Conservation (phyloP, 768 basidiomycete genomes). For the Candolleomyces aberdarensis region DNA sequence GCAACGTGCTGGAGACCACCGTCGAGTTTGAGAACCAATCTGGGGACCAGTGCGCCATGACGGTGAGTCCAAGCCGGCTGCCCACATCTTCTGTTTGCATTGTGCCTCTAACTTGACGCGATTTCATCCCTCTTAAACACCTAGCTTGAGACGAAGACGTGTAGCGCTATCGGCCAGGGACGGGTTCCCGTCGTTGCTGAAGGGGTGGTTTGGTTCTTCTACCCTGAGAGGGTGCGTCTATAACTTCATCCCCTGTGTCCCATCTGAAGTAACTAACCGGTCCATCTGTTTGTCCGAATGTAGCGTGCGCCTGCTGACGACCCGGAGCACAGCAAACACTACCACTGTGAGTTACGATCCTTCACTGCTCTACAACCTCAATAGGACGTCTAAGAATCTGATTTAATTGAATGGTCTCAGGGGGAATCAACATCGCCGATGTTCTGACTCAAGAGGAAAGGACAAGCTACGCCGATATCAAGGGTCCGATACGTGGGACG, state of each 20-base stretch:
- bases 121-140: not conserved
- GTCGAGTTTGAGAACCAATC: not conserved
- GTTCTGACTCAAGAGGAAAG: not conserved
- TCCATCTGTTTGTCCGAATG: not conserved
- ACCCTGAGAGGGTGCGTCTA: not conserved
- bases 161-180: not conserved
- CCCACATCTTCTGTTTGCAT: too few species aligned
- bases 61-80: not conserved
- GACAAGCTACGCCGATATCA: not conserved
- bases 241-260: not conserved
- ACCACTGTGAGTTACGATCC: not conserved
- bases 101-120: too few species aligned
- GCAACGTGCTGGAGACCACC: not conserved
- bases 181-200: not conserved
- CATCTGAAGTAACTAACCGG: not conserved
- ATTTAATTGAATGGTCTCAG: too few species aligned
- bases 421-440: not conserved
- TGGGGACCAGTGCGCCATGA: too few species aligned
- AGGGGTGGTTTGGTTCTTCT: not conserved
- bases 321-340: too few species aligned
- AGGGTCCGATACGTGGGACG: not conserved
- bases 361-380: not conserved
- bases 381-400: not conserved
- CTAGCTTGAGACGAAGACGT: not conserved
- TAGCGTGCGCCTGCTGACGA: too few species aligned